Evolutionary conservation across 345 rosid species (phyloP).

Genomic region (Populus alba): DNA sequence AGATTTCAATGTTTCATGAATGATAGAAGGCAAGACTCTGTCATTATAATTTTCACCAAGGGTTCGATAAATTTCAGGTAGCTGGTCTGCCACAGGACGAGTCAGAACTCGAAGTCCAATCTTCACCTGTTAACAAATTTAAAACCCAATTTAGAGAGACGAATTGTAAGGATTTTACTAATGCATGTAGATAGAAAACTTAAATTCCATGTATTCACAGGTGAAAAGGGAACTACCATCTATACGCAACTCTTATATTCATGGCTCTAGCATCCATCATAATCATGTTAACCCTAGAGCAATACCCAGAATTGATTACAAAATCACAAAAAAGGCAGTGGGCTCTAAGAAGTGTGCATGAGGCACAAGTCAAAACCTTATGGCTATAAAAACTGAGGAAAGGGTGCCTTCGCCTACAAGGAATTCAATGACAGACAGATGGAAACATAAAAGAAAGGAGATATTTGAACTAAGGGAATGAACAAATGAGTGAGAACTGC

Average conservation of each 20-base stretch:
- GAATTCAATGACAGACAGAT: too few relatives aligned
- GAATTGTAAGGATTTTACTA: background rate
- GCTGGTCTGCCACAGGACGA: conserved; percentile 66
- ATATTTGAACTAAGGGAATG: background rate
- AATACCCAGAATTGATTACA: too few relatives aligned
- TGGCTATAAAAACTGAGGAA: too few relatives aligned
- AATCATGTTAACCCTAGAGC: too few relatives aligned
- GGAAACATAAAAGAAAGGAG: too few relatives aligned
- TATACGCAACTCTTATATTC: background rate
- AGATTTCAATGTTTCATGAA: conserved; percentile 86
- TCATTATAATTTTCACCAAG: conserved; percentile 83
- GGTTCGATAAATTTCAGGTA: conserved; percentile 75
- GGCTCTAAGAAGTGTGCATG: too few relatives aligned
- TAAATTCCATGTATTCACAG: background rate
- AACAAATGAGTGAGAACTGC: background rate
- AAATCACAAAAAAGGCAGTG: too few relatives aligned
- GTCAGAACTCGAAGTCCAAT: conserved; percentile 95
- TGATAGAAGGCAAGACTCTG: conserved; percentile 87
- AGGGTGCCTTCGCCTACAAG: too few relatives aligned
- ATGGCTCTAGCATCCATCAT: background rate
- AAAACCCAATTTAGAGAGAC: background rate
- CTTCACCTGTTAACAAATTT: conserved; percentile 55
- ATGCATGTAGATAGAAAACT: background rate
- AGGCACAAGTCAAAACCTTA: too few relatives aligned
- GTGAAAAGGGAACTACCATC: background rate